These are phyloP conservation scores for Fraxinus albicans DNA, from an alignment of 305 asterid genomes.

Conservation along the genomic window DNA sequence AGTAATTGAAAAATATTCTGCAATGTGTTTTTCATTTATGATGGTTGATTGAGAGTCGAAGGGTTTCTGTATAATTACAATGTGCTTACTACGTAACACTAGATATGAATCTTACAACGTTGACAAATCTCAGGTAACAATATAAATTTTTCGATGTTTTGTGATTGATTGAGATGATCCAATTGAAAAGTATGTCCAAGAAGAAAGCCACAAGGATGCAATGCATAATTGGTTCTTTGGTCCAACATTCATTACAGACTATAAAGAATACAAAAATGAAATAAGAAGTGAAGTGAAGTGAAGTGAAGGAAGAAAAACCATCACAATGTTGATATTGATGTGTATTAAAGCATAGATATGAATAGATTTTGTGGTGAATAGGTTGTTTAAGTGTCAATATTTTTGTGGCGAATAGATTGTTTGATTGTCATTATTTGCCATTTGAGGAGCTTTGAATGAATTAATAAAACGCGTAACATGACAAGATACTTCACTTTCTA, in stretches of 20 bases:
- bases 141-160: background rate
- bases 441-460: background rate
- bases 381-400: background rate
- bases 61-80: background rate
- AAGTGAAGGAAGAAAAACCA: background rate
- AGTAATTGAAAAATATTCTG: background rate
- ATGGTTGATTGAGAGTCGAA: background rate
- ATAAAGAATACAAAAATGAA: background rate
- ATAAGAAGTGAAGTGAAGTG: background rate
- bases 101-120: background rate
- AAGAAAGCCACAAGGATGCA: background rate
- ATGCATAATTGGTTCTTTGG: background rate
- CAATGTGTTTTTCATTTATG: background rate
- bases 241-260: background rate
- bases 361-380: background rate
- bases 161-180: background rate
- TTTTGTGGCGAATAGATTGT: background rate
- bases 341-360: background rate
- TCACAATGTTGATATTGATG: background rate
- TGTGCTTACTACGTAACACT: background rate
- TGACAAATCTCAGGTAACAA: background rate
- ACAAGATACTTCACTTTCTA: background rate
- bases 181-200: background rate
- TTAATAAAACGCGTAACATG: background rate
- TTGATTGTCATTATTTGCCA: background rate